Conservation (phyloP, 805 yeast species). For the Myxozyma udenii region DNA sequence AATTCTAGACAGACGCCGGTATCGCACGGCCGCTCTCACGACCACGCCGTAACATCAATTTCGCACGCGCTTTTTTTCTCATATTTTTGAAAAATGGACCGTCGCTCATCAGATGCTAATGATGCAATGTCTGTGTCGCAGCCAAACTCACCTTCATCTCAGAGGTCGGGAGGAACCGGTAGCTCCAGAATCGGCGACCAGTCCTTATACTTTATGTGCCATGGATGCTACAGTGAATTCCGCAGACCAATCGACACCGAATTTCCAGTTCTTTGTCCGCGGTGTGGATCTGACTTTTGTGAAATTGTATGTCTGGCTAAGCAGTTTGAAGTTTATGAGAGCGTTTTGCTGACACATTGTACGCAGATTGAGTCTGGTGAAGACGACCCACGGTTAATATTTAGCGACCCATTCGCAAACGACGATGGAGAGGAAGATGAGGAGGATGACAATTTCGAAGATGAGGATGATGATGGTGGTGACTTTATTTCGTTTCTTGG, state of each 20-base stretch:
- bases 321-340: background rate
- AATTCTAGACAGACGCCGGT: too few relatives aligned
- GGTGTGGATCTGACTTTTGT: conserved; percentile 28
- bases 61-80: too few relatives aligned
- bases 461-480: conserved; percentile 48
- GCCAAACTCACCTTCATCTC: too few relatives aligned
- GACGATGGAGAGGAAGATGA: conserved; percentile 38
- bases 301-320: conserved; percentile 22
- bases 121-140: too few relatives aligned
- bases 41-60: too few relatives aligned
- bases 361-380: conserved; percentile 3
- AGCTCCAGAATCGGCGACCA: too few relatives aligned
- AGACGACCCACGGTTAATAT: background rate
- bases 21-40: too few relatives aligned
- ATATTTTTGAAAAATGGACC: too few relatives aligned
- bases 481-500: conserved; percentile 32
- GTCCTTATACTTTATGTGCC: conserved; percentile 18
- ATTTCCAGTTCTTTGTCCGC: conserved; percentile 23
- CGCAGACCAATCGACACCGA: conserved; percentile 6
- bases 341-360: background rate
- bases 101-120: too few relatives aligned
- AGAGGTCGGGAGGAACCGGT: too few relatives aligned
- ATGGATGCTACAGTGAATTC: conserved; percentile 24
- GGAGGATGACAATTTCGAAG: conserved; percentile 38
- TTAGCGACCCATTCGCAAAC: conserved; percentile 3